phyloP scores from a whole-genome alignment of 2,329 filamentous ascomycete genomes.

The Cordyceps fumosorosea region DNA sequence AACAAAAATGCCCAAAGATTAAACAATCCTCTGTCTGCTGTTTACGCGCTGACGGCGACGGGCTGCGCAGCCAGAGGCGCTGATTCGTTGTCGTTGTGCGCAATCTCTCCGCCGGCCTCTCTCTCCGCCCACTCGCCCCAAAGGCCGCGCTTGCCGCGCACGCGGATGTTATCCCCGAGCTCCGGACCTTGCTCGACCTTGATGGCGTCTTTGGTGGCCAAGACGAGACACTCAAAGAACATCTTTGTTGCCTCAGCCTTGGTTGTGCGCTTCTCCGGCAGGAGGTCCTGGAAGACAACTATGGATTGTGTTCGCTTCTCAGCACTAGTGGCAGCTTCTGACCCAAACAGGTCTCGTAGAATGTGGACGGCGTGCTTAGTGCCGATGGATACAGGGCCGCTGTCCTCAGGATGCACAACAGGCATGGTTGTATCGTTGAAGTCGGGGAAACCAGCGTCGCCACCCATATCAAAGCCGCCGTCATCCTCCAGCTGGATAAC shows the following conservation, averaged over 20 bases:
- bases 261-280: constrained; percentile 73
- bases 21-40: not conserved
- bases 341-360: constrained; percentile 79
- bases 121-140: constrained; percentile 95
- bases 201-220: constrained; percentile 96
- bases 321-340: constrained; percentile 60
- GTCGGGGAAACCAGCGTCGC: constrained; percentile 38
- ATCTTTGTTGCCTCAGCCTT: constrained; percentile 96
- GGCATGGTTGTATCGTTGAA: constrained; percentile 77
- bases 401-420: constrained; percentile 73
- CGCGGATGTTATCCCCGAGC: constrained; percentile 73
- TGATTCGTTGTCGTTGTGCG: constrained; percentile 39
- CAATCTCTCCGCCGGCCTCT: constrained; percentile 58
- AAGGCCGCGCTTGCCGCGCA: constrained; percentile 87
- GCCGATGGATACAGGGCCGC: constrained; percentile 78
- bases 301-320: constrained; percentile 67
- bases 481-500: constrained; percentile 31
- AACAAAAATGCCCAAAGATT: not conserved
- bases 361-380: constrained; percentile 96
- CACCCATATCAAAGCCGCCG: constrained; percentile 47
- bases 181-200: constrained; percentile 82
- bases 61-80: constrained; percentile 12
- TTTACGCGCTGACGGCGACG: constrained; percentile 23
- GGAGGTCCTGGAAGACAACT: constrained; percentile 84
- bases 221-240: constrained; percentile 95